Evolutionary conservation across 345 rosid species (phyloP).

Genomic region (Aquilaria yunnanensis): DNA sequence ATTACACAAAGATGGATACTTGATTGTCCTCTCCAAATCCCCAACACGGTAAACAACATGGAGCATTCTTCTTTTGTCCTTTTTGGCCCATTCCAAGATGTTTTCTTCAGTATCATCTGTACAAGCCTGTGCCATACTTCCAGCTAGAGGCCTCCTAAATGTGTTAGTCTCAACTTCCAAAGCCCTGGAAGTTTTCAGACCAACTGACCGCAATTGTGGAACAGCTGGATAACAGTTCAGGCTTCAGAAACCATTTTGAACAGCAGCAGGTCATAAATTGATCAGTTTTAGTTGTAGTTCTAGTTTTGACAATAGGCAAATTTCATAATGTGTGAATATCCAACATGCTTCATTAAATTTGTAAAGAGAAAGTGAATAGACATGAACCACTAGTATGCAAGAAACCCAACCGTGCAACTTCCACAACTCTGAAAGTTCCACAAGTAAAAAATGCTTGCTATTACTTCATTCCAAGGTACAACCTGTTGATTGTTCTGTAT

Average conservation of each 20-base stretch:
- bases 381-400: too few species aligned
- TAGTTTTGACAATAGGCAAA: too few species aligned
- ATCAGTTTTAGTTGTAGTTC: too few species aligned
- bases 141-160: slow-evolving; percentile 41
- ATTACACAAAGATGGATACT: slow-evolving; percentile 31
- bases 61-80: slow-evolving; percentile 85
- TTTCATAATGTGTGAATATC: too few species aligned
- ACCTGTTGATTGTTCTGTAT: too few species aligned
- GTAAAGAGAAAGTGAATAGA: too few species aligned
- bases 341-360: too few species aligned
- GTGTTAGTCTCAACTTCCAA: slow-evolving; percentile 36
- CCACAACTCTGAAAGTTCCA: too few species aligned
- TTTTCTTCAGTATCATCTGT: slow-evolving; percentile 47
- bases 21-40: slow-evolving; percentile 87
- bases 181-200: slow-evolving; percentile 32
- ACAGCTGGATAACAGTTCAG: slow-evolving; percentile 35
- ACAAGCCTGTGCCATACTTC: slow-evolving; percentile 56
- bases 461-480: too few species aligned
- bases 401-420: too few species aligned
- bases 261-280: too few species aligned
- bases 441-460: too few species aligned
- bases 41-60: slow-evolving; percentile 99
- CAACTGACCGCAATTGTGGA: slow-evolving; percentile 41
- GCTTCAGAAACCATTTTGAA: slow-evolving; percentile 2
- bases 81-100: slow-evolving; percentile 51